Conservation (phyloP, 495 filamentous ascomycete species). For the Penicillium lagena region DNA sequence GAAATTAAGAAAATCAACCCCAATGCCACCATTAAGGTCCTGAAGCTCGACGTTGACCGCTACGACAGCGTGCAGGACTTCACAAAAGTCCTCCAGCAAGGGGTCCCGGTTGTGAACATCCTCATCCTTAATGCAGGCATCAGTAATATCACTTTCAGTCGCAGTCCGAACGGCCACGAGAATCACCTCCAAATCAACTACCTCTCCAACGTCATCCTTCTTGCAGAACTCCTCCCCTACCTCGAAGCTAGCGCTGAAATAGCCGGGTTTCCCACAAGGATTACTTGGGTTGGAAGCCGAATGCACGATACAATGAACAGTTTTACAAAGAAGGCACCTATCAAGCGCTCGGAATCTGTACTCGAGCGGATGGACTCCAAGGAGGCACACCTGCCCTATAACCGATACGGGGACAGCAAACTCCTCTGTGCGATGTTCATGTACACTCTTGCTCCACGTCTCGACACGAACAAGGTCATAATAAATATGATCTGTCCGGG, state of each 20-base stretch:
- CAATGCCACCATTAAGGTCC: constrained; percentile 11
- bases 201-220: constrained; percentile 24
- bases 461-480: constrained; percentile 11
- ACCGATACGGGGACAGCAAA: constrained; percentile 24
- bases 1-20: constrained; percentile 6
- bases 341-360: constrained; percentile 7
- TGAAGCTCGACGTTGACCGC: constrained; percentile 15
- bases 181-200: constrained; percentile 26
- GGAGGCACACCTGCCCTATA: constrained; percentile 7
- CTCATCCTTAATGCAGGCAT: constrained; percentile 30
- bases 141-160: constrained; percentile 8
- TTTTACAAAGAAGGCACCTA: constrained; percentile 7
- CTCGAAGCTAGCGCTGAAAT: constrained; percentile 16
- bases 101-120: constrained; percentile 15
- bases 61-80: constrained; percentile 21
- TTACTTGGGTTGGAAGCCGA: constrained; percentile 28
- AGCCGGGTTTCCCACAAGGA: constrained; percentile 11
- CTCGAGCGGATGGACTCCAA: constrained; percentile 20
- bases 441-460: constrained; percentile 16
- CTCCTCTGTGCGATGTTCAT: constrained; percentile 24
- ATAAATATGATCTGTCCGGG: constrained; percentile 19
- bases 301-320: constrained; percentile 4
- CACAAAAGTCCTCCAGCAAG: constrained; percentile 9
- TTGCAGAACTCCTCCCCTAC: constrained; percentile 23
- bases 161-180: constrained; percentile 24